Base-by-base conservation (phyloP, 1,284 basidiomycete genomes). In the Trichosporon sp. region DNA sequence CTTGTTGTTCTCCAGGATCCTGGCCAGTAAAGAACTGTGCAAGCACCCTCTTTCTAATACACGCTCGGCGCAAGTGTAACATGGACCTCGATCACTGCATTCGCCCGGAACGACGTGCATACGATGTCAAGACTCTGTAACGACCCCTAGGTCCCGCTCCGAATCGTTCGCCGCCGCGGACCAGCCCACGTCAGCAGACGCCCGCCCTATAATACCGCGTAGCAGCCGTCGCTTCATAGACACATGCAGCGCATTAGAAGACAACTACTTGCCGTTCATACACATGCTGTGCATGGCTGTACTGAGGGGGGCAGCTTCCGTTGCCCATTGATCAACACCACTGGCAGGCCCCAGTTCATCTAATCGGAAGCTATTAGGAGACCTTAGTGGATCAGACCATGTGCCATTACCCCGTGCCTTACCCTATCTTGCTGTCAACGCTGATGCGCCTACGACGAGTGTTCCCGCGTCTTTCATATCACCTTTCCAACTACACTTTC, bases 1-100 rank as follows among this genome's bases (percentile, higher is more conserved):
- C 86, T 94, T 27, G 91, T 91, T 8, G 91, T 93, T 7, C 84
- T 94, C 25, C 91, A 93, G 77, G 92, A 93, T 80, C 92, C 92
- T 4, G 75, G 76, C 47, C 76, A 75, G 68, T 75, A 47, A 68
- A 27, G 38, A 6, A 12, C 58, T 31, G 18, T 32, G n/a, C n/a
- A n/a, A n/a, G n/a, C n/a, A n/a, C n/a, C n/a, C n/a, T n/a, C n/a
- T n/a, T n/a, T n/a, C n/a, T n/a, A n/a, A n/a, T n/a, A n/a, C n/a
- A n/a, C 9, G 12, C 60, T 8, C 7, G 3, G 27, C 25, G 11
- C 27, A 18, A 15, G 32, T 34, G n/a, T 25, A 34, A 21, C 21
- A 62, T 38, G 21, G 60, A 62, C 12, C 4, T 13, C 9, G 12
- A 38, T 13, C 35, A 13, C 35, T 38, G 35, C 35, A 38, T 13